Base-by-base conservation (phyloP, 768 basidiomycete genomes). In the Lactifluus rugatus region DNA sequence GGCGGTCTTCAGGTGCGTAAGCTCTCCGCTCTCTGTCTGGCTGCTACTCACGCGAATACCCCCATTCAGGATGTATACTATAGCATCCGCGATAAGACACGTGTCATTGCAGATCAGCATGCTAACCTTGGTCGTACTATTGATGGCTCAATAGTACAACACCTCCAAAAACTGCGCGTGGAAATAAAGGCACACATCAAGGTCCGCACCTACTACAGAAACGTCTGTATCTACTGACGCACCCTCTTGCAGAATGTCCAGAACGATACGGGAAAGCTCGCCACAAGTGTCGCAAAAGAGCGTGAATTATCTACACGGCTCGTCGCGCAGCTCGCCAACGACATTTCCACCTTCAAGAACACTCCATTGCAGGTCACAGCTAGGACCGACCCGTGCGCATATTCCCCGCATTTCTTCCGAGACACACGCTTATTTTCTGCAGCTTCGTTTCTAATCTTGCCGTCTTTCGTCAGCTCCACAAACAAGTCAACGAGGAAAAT, bases 101-200 rank as follows among this genome's bases (percentile, higher is more conserved):
- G 94, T 49, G 72, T 79, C 56, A 91, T 97, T 62, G 93, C 96
- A 0, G 96, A 98, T 73, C 91, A 95, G 54, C 94, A 98, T 67
- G 92, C 94, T 11, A 95, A 93, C 67, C 82, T 99, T 9, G 95
- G 94, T 2, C 84, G 93, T 32, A 98, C 96, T 6, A 88, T 99
- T 67, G 94, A 99, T 64, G 88, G 87, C 32, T 95, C 93, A 5
- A 97, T 98, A 67, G 95, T 99, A 2, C 93, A 97, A 70, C 96
- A 98, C 70, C 80, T 99, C 9, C 88, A 96, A 72, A 98, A 98
- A 72, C 80, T 98, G n/a, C 76, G 87, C 31, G 76, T 83, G 2
- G 96, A 99, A 72, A 93, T 99, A 71, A 98, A 97, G 73, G 95
- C 94, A 2, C 96, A 99, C 71, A 88, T 99, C 70, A 93, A 90